These are phyloP conservation scores for Colletotrichum sp. DNA, from an alignment of 2,329 filamentous ascomycete species.

Conservation along the genomic window DNA sequence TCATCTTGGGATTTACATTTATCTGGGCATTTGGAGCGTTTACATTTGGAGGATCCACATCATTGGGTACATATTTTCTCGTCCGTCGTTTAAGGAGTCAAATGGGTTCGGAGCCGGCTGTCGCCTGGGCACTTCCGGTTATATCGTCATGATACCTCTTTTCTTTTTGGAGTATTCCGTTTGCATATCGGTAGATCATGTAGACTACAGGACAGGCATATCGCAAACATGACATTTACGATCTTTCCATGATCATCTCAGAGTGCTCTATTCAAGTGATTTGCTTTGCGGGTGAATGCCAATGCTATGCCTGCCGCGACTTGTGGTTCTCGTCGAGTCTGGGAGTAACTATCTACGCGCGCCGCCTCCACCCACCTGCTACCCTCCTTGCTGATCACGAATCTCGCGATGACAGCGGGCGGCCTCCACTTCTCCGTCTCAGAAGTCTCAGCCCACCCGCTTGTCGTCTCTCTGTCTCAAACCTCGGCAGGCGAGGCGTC, in stretches of 20 bases:
- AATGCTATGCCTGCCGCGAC: no score
- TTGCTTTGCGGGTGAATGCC: no score
- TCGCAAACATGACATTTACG: background rate
- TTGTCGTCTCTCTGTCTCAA: no score
- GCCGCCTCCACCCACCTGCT: no score
- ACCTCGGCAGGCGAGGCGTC: no score
- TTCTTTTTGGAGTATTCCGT: background rate
- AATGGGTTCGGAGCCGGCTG: background rate
- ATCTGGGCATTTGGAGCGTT: background rate
- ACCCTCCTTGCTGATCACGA: accelerated
- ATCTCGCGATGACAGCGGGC: no score
- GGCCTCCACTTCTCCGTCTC: no score
- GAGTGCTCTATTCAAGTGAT: background rate
- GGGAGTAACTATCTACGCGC: no score
- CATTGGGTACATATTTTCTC: background rate
- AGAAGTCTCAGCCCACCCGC: no score
- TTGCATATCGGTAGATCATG: background rate
- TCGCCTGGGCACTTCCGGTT: background rate
- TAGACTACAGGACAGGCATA: background rate
- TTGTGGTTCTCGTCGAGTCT: no score
- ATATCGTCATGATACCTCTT: background rate
- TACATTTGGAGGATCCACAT: background rate
- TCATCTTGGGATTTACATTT: background rate
- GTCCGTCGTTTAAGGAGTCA: background rate
- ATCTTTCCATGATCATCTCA: background rate